phyloP scores from a whole-genome alignment of 352 stramenopile genomes.

The Plasmopara halstedii region DNA sequence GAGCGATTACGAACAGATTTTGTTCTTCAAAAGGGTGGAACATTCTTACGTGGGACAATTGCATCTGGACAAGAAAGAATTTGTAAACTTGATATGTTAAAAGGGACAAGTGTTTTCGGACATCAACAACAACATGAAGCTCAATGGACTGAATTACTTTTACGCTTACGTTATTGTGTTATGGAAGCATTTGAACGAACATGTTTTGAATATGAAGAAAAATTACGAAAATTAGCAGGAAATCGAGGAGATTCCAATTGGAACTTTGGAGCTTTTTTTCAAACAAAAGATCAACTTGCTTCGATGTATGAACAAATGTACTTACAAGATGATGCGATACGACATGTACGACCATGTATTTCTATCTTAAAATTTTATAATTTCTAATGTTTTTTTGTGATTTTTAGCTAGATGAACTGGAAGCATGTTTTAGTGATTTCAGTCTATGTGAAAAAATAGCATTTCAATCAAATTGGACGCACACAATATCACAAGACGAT shows the following conservation, averaged over 20 bases:
- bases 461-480: conserved; percentile 12
- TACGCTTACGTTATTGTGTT: conserved; percentile 60
- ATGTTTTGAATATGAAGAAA: conserved; percentile 76
- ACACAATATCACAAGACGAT: conserved; percentile 17
- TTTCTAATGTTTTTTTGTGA: not conserved
- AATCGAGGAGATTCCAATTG: conserved; percentile 44
- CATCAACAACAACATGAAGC: conserved; percentile 73
- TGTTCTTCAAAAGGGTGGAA: conserved; percentile 28
- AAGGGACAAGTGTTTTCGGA: conserved; percentile 58
- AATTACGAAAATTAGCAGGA: conserved; percentile 50
- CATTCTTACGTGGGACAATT: not conserved
- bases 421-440: conserved; percentile 61
- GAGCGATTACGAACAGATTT: conserved; percentile 65
- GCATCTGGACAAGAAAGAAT: conserved; percentile 41
- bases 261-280: conserved; percentile 76
- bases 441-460: conserved; percentile 23
- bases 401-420: conserved; percentile 75
- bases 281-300: conserved; percentile 69
- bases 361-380: not conserved
- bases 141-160: conserved; percentile 70
- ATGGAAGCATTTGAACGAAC: conserved; percentile 78
- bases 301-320: conserved; percentile 83
- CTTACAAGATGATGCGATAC: conserved; percentile 71
- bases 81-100: conserved; percentile 77
- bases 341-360: conserved; percentile 41